Conservation (phyloP, 2,329 filamentous ascomycete genomes). For the Neocucurbitaria cava region DNA sequence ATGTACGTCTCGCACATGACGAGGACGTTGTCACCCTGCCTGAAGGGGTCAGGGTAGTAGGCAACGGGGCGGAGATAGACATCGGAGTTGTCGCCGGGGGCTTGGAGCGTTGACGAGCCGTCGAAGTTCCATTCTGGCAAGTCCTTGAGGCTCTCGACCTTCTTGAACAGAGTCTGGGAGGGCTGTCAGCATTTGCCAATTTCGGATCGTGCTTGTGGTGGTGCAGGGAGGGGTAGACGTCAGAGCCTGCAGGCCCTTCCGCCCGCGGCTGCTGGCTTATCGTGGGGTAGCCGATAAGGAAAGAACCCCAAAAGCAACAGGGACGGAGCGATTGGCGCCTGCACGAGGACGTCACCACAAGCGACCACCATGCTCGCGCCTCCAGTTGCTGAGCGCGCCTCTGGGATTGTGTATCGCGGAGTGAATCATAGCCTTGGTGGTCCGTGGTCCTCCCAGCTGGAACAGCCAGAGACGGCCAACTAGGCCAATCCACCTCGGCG, state of each 20-base stretch:
- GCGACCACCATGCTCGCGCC: conserved; percentile 14
- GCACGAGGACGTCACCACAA: conserved; percentile 30
- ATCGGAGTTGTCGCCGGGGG: conserved; percentile 93
- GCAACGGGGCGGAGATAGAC: conserved; percentile 93
- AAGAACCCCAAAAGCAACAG: conserved; percentile 18
- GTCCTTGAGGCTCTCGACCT: conserved; percentile 65
- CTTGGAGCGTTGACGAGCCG: conserved; percentile 91
- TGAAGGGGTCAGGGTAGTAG: conserved; percentile 91
- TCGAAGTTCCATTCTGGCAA: conserved; percentile 84
- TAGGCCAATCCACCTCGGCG: conserved; percentile 5
- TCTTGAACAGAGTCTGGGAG: conserved; percentile 67
- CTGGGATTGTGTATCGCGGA: conserved; percentile 13
- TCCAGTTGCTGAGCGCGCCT: conserved; percentile 9
- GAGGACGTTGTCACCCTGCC: conserved; percentile 86
- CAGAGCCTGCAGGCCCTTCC: conserved; percentile 17
- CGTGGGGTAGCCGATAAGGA: conserved; percentile 44
- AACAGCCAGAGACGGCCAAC: conserved; percentile 5
- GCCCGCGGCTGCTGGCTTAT: conserved; percentile 32
- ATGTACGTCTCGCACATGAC: conserved; percentile 96
- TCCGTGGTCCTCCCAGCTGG: conserved; percentile 5
- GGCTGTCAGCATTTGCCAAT: conserved; percentile 25
- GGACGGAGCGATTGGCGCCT: conserved; percentile 23
- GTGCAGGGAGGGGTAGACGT: conserved; percentile 9
- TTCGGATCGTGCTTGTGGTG: not conserved
- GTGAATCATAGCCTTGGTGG: conserved; percentile 3